Conservation (phyloP, 2,329 filamentous ascomycete genomes). For the Alternaria brassicae region DNA sequence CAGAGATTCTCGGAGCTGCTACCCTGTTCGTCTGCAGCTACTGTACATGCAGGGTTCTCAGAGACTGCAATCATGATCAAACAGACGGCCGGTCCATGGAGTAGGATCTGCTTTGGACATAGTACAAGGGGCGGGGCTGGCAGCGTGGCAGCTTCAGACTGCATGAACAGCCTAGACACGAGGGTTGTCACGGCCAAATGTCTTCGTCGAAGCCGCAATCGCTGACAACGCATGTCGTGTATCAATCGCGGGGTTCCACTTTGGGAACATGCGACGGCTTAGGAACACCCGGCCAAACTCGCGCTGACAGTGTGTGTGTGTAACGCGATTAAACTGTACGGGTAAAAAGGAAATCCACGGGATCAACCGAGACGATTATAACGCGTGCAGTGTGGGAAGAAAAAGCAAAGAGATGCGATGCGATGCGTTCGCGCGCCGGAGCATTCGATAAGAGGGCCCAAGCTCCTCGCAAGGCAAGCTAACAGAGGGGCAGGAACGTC, state of each 20-base stretch:
- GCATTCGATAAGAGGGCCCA: conserved; percentile 14
- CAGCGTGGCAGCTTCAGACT: background rate
- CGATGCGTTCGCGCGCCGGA: conserved; percentile 3
- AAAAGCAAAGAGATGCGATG: background rate
- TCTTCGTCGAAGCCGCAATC: conserved; percentile 34
- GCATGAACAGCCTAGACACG: background rate
- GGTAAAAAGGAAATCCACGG: conserved; percentile 1
- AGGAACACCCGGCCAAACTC: background rate
- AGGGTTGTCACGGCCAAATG: background rate
- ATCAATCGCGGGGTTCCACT: conserved; percentile 9
- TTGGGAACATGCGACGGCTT: background rate
- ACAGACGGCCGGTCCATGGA: background rate
- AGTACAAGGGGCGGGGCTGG: conserved; percentile 4
- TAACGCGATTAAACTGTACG: background rate
- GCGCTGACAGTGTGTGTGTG: background rate
- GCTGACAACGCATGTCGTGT: conserved; percentile 38
- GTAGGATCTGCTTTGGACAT: background rate
- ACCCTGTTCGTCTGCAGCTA: conserved; percentile 3
- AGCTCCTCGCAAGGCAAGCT: conserved; percentile 19
- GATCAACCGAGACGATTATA: background rate
- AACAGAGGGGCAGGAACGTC: conserved; percentile 19
- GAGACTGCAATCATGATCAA: conserved; percentile 5
- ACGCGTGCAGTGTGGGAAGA: background rate
- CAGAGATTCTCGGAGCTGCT: conserved; percentile 25
- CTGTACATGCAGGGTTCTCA: conserved; percentile 16